Evolutionary conservation across 257 asterid genomes (phyloP).

Genomic region (Euphrasia confusa): DNA sequence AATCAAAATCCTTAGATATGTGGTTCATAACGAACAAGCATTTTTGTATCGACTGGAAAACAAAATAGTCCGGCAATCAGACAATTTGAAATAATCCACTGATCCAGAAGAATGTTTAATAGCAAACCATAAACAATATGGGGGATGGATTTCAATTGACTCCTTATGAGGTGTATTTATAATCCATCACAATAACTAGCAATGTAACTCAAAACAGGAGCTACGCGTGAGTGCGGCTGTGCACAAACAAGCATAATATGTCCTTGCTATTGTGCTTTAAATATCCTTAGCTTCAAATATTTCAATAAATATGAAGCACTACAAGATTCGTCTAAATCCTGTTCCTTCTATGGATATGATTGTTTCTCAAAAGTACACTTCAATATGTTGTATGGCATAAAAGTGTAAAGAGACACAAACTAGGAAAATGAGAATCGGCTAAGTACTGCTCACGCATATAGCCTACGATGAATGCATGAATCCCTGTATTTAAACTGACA

Average conservation of each 20-base stretch:
- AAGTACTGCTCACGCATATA: background rate
- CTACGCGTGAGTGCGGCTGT: too few relatives aligned
- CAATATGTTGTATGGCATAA: too few relatives aligned
- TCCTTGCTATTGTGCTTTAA: background rate
- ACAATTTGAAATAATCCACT: background rate
- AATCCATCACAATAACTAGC: background rate
- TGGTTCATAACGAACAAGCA: background rate
- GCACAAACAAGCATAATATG: too few relatives aligned
- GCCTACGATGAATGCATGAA: background rate
- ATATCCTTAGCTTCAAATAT: too few relatives aligned
- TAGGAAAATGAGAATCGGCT: background rate
- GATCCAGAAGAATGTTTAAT: conserved; percentile 5
- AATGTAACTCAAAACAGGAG: background rate
- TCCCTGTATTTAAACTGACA: background rate
- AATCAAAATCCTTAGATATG: conserved; percentile 7
- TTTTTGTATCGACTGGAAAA: background rate
- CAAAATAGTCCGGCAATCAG: background rate
- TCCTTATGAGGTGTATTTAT: background rate
- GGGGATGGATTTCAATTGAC: background rate
- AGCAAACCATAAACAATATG: background rate
- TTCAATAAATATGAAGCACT: background rate
- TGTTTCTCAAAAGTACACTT: background rate
- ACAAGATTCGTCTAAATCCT: background rate
- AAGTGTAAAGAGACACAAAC: too few relatives aligned
- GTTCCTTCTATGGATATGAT: conserved; percentile 4